Percentiles rank a stretch among this genome's conserved stretches.
Conservation (phyloP, 164 flowering plant genomes). For the Litsea cubeba region DNA sequence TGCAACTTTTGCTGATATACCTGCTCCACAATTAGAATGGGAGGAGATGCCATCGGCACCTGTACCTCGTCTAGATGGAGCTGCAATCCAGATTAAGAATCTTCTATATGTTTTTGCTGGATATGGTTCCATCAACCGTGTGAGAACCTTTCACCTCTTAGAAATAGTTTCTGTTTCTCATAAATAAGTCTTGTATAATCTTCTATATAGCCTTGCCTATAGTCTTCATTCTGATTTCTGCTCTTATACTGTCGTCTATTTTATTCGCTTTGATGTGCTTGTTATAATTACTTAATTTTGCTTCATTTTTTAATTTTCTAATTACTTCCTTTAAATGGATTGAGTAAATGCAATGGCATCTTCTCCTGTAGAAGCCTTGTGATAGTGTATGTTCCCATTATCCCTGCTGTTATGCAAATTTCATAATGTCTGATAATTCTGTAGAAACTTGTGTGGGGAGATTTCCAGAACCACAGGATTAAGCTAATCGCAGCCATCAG, state of each 20-base stretch:
- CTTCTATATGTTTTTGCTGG: constrained; percentile 80
- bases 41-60: constrained; percentile 76
- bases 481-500: no score
- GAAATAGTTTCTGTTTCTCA: neutral
- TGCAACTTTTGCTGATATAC: constrained; percentile 74
- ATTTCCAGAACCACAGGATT: no score
- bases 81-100: constrained; percentile 69
- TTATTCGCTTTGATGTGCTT: neutral
- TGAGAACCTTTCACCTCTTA: constrained; percentile 24
- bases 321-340: no score
- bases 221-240: neutral
- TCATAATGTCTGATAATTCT: no score
- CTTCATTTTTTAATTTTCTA: no score
- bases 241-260: no score
- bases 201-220: neutral
- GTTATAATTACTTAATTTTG: no score
- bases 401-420: no score
- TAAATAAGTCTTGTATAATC: neutral
- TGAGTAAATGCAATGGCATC: no score
- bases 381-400: no score
- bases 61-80: constrained; percentile 89
- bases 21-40: constrained; percentile 74
- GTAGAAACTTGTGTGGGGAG: no score
- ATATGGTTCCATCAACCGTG: constrained; percentile 68
- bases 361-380: no score